Evolutionary conservation across 176 grass and related monocot genomes (phyloP).

Genomic region (Paspalum vaginatum): DNA sequence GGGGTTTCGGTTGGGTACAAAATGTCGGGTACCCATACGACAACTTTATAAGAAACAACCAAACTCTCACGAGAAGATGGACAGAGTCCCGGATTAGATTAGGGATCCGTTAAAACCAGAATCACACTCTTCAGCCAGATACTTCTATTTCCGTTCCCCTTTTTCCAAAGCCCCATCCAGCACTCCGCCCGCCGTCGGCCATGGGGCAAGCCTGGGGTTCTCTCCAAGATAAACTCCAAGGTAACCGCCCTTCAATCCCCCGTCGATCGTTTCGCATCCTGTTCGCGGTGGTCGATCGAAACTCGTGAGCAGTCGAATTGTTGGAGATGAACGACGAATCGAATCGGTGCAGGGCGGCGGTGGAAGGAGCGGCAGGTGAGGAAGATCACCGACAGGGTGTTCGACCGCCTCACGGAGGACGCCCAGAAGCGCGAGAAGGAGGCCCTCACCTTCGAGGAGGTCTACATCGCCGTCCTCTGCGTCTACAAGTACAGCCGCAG

Average conservation of each 20-base stretch:
- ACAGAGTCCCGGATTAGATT: background rate
- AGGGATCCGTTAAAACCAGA: conserved; percentile 25
- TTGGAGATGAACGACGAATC: background rate
- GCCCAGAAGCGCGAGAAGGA: conserved; percentile 43
- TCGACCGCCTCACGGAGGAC: conserved; percentile 69
- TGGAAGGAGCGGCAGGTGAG: conserved; percentile 91
- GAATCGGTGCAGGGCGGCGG: conserved; percentile 55
- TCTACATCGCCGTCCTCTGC: conserved; percentile 94
- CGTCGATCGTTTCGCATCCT: background rate
- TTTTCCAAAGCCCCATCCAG: conserved; percentile 2
- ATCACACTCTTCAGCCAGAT: conserved; percentile 24
- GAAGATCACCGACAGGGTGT: conserved; percentile 90
- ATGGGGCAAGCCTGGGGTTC: conserved; percentile 74
- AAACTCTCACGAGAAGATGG: background rate
- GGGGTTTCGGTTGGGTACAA: too few species aligned
- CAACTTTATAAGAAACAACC: background rate
- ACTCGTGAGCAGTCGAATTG: background rate
- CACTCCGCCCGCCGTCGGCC: conserved; percentile 25
- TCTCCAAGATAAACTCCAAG: conserved; percentile 81
- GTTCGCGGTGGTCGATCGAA: background rate
- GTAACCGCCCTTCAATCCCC: conserved; percentile 26
- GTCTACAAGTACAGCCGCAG: conserved; percentile 78
- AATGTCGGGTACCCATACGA: background rate
- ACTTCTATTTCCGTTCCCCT: background rate
- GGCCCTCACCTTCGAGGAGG: conserved; percentile 75